These are phyloP conservation scores for Xylariaceae sp. DNA, from an alignment of 2,329 filamentous ascomycete genomes.

Conservation along the genomic window DNA sequence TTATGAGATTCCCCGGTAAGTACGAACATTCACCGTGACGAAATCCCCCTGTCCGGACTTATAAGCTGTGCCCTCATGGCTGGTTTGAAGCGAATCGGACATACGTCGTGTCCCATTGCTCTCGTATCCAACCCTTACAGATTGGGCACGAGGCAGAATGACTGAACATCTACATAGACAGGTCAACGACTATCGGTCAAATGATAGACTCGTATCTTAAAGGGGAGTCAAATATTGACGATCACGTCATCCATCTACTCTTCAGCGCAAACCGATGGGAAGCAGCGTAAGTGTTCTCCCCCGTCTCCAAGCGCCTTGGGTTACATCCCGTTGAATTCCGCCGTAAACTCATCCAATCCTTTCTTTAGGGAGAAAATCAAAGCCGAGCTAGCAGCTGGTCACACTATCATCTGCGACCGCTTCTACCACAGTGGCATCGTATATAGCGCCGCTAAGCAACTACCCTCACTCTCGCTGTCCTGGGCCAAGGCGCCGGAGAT, in stretches of 20 bases:
- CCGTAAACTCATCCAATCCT: background rate
- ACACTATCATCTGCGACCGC: slow-evolving; percentile 77
- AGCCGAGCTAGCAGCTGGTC: slow-evolving; percentile 55
- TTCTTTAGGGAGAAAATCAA: slow-evolving; percentile 45
- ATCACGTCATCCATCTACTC: slow-evolving; percentile 83
- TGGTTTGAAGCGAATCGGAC: too few relatives aligned
- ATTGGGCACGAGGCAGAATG: background rate
- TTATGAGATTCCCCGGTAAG: slow-evolving; percentile 55
- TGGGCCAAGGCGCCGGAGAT: slow-evolving; percentile 85
- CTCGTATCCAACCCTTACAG: background rate
- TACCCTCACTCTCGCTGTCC: slow-evolving; percentile 59
- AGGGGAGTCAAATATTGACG: slow-evolving; percentile 66
- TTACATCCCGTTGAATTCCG: background rate
- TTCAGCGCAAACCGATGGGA: slow-evolving; percentile 94
- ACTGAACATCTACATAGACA: slow-evolving; percentile 47
- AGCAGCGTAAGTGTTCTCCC: slow-evolving; percentile 41
- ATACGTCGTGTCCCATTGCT: too few relatives aligned
- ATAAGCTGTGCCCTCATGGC: too few relatives aligned
- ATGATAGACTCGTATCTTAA: slow-evolving; percentile 83
- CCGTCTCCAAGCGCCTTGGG: background rate
- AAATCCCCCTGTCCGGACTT: background rate
- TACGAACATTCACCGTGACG: slow-evolving; percentile 10
- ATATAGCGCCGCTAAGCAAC: slow-evolving; percentile 84
- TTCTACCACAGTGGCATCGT: slow-evolving; percentile 95
- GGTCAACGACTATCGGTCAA: slow-evolving; percentile 76